phyloP scores from a whole-genome alignment of 176 grass and related monocot genomes.

The Eragrostis nindensis region DNA sequence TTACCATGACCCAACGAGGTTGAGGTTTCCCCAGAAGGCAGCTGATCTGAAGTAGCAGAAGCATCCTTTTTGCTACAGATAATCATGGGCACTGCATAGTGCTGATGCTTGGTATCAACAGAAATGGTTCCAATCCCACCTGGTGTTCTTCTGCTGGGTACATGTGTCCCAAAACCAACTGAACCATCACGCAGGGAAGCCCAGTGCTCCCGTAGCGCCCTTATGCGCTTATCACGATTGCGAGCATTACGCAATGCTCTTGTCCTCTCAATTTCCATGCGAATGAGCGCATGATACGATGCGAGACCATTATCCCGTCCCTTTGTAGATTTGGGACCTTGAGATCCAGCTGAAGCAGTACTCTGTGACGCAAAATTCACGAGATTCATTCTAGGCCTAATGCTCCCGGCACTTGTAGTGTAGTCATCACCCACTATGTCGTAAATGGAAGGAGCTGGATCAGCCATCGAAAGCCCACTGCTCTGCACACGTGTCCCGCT shows the following conservation, averaged over 20 bases:
- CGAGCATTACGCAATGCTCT: conserved; percentile 57
- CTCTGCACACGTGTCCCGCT: not conserved
- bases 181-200: conserved; percentile 56
- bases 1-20: conserved; percentile 21
- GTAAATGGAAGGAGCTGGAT: conserved; percentile 57
- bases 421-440: conserved; percentile 63
- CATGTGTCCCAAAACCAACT: conserved; percentile 46
- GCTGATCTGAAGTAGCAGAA: conserved; percentile 25
- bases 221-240: conserved; percentile 56
- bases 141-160: conserved; percentile 34
- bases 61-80: not conserved
- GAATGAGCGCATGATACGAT: not conserved
- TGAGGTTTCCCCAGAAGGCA: not conserved
- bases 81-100: not conserved
- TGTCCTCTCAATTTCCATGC: conserved; percentile 36
- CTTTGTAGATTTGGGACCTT: conserved; percentile 9
- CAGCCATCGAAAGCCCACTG: not conserved
- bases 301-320: not conserved
- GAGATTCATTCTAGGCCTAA: conserved; percentile 3
- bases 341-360: conserved; percentile 22
- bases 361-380: conserved; percentile 9
- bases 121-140: not conserved
- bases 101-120: not conserved
- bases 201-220: conserved; percentile 63
- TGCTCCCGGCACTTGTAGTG: not conserved